Evolutionary conservation across 345 rosid genomes (phyloP).

Genomic region (Salix caprea): DNA sequence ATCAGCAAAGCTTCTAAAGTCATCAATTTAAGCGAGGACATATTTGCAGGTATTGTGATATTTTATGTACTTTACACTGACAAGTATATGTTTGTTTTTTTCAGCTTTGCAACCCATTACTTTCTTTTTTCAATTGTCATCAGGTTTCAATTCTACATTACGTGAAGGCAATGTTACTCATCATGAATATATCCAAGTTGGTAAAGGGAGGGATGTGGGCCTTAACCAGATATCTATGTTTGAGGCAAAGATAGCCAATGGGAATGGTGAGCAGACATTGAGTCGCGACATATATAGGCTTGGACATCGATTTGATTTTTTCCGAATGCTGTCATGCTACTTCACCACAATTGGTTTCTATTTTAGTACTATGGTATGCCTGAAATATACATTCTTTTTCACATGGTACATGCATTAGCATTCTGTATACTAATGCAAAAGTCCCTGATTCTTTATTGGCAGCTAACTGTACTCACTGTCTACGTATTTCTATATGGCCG

Average conservation of each 20-base stretch:
- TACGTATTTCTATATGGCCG: conserved; percentile 98
- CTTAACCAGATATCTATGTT: conserved; percentile 97
- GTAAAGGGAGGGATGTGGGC: conserved; percentile 98
- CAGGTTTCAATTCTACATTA: conserved; percentile 96
- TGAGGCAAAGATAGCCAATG: conserved; percentile 96
- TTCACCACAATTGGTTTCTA: conserved; percentile 97
- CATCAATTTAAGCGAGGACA: conserved; percentile 95
- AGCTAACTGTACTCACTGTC: conserved; percentile 93
- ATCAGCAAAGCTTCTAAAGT: conserved; percentile 95
- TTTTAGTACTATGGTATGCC: conserved; percentile 84
- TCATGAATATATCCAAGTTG: conserved; percentile 99
- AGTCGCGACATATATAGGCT: conserved; percentile 94
- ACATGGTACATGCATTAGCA: background rate
- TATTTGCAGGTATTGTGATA: conserved; percentile 64
- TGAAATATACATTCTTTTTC: background rate
- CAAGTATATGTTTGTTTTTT: background rate
- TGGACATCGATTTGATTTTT: conserved; percentile 97
- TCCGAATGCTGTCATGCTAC: conserved; percentile 95
- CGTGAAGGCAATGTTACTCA: conserved; percentile 99
- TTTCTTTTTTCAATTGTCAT: conserved; percentile 4
- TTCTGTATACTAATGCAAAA: background rate
- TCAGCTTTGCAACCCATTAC: background rate
- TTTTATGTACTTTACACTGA: no score
- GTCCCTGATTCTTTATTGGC: conserved; percentile 27
- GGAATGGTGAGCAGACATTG: conserved; percentile 96